A percentile compares a stretch with the other conserved stretches of the same genome.
phyloP scores from a whole-genome alignment of 2,329 filamentous ascomycete genomes.

The Teratosphaeria viscida region DNA sequence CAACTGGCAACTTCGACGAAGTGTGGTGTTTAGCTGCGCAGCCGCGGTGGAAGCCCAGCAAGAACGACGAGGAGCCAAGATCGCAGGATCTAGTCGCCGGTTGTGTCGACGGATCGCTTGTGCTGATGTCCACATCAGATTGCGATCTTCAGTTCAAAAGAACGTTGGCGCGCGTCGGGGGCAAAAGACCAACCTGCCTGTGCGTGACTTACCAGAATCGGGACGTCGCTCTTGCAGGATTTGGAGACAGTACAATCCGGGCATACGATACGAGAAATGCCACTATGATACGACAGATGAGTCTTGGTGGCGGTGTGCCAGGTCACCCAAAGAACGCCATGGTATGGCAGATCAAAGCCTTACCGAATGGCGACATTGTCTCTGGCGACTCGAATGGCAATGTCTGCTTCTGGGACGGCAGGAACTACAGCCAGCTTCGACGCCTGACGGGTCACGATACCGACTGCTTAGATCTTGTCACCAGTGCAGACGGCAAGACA shows the following conservation, averaged over 20 bases:
- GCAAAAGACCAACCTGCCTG: constrained; percentile 79
- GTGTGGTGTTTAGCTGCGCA: constrained; percentile 95
- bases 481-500: constrained; percentile 66
- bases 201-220: constrained; percentile 84
- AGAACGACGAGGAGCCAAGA: constrained; percentile 17
- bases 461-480: constrained; percentile 80
- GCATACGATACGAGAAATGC: constrained; percentile 78
- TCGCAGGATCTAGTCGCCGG: constrained; percentile 65
- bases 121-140: constrained; percentile 77
- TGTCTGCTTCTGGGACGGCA: constrained; percentile 85
- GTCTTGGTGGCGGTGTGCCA: constrained; percentile 65
- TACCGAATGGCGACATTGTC: constrained; percentile 80
- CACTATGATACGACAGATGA: constrained; percentile 68
- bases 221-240: constrained; percentile 75
- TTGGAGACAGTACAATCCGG: constrained; percentile 91
- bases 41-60: constrained; percentile 44
- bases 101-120: constrained; percentile 82
- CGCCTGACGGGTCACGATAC: constrained; percentile 78
- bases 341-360: constrained; percentile 85
- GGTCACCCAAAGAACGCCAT: constrained; percentile 77
- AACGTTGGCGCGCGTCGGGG: constrained; percentile 63
- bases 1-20: constrained; percentile 85
- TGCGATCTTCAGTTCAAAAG: constrained; percentile 71
- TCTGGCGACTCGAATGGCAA: constrained; percentile 93
- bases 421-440: constrained; percentile 80